Evolutionary conservation across 2,329 filamentous ascomycete genomes (phyloP).

Genomic region (Achaetomium macrosporum): DNA sequence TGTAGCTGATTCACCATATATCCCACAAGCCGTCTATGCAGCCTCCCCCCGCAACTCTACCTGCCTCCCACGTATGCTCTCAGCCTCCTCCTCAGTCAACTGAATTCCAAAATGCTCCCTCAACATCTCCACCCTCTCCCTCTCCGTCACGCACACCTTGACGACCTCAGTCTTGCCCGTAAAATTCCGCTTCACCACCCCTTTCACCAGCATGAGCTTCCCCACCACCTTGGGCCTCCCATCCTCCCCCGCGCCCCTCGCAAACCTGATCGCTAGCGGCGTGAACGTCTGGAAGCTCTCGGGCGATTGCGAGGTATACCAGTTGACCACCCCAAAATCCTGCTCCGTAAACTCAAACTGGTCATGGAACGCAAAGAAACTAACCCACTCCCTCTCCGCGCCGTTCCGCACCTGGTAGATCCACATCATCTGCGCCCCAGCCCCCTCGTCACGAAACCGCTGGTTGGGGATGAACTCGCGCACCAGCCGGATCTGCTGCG

Average conservation of each 20-base stretch:
- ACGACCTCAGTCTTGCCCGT: conserved; percentile 45
- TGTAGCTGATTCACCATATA: too few relatives aligned
- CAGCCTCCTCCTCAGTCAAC: conserved; percentile 44
- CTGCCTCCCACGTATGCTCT: conserved; percentile 44
- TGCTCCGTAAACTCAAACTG: conserved; percentile 55
- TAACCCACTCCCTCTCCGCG: conserved; percentile 46
- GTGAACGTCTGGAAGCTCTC: conserved; percentile 47
- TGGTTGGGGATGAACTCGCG: conserved; percentile 11
- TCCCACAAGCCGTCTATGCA: not conserved
- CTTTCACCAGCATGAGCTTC: conserved; percentile 46
- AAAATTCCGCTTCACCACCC: conserved; percentile 48
- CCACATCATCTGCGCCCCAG: conserved; percentile 47
- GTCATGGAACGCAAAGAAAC: conserved; percentile 56
- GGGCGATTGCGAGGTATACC: conserved; percentile 43
- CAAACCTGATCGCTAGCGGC: conserved; percentile 49
- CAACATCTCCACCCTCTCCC: conserved; percentile 47
- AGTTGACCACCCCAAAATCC: conserved; percentile 59
- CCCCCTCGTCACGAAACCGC: conserved; percentile 26
- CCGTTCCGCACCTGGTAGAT: conserved; percentile 55
- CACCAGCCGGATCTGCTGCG: conserved; percentile 33
- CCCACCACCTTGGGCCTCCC: conserved; percentile 41
- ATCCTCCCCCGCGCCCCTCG: conserved; percentile 36
- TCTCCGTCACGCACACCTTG: conserved; percentile 43
- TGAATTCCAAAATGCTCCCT: conserved; percentile 47
- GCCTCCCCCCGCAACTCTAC: conserved; percentile 35